Conservation (phyloP, 768 basidiomycete genomes). For the Mycena alexandri region DNA sequence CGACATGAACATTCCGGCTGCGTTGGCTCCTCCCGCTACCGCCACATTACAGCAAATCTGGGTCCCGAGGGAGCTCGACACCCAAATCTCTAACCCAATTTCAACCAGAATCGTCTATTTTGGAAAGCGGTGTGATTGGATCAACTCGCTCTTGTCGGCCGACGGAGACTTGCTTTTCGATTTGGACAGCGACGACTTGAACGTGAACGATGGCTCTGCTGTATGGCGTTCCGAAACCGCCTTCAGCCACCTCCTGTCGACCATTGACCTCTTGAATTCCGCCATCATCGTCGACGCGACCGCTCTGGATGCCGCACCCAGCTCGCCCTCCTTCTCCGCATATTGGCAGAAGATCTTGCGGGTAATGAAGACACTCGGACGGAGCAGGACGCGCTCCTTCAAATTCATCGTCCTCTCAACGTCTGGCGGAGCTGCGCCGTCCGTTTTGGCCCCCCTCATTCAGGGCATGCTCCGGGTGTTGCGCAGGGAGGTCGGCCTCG, state of each 20-base stretch:
- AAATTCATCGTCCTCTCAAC: slow-evolving; percentile 24
- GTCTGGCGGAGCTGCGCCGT: background rate
- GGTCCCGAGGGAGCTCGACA: slow-evolving; percentile 5
- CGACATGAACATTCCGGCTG: slow-evolving; percentile 31
- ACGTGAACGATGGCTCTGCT: background rate
- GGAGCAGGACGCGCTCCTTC: slow-evolving; percentile 8
- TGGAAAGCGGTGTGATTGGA: slow-evolving; percentile 9
- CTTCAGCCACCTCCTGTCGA: background rate
- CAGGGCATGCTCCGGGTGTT: slow-evolving; percentile 48
- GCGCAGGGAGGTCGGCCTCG: slow-evolving; percentile 43
- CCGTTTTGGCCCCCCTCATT: slow-evolving; percentile 36
- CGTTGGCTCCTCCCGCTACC: background rate
- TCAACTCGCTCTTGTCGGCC: background rate
- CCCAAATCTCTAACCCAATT: background rate
- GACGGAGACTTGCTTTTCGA: too few species aligned
- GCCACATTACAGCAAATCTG: slow-evolving; percentile 19
- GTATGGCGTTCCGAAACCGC: too few species aligned
- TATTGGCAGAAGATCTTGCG: slow-evolving; percentile 21
- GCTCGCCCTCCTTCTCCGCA: slow-evolving; percentile 21
- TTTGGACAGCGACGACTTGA: too few species aligned
- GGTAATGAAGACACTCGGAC: slow-evolving; percentile 28
- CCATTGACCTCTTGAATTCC: slow-evolving; percentile 3
- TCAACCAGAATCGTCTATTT: slow-evolving; percentile 5
- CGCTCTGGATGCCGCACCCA: slow-evolving; percentile 4
- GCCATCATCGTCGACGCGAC: slow-evolving; percentile 17